Evolutionary conservation across 2,329 filamentous ascomycete species (phyloP).

Genomic region (Diaporthe citriasiana): DNA sequence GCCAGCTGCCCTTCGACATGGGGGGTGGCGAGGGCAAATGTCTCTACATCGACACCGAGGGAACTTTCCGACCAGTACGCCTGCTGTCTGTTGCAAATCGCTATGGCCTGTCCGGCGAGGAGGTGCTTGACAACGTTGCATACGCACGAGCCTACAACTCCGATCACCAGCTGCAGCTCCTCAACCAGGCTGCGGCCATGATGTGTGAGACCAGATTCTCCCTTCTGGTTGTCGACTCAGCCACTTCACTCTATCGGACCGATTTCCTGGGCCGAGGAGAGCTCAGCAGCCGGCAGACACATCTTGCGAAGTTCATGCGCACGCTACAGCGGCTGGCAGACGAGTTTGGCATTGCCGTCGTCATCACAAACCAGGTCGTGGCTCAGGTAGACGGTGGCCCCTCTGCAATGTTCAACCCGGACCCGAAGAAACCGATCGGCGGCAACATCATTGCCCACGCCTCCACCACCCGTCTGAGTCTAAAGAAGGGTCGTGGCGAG

Average conservation of each 20-base stretch:
- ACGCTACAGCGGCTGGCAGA: conserved; percentile 83
- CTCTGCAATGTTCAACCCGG: conserved; percentile 96
- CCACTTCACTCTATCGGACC: conserved; percentile 94
- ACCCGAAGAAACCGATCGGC: conserved; percentile 98
- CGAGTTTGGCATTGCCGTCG: conserved; percentile 95
- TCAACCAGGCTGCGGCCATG: conserved; percentile 97
- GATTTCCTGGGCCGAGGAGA: conserved; percentile 98
- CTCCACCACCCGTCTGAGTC: conserved; percentile 91
- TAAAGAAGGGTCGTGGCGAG: conserved; percentile 96
- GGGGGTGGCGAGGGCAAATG: conserved; percentile 98
- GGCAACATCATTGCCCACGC: conserved; percentile 99
- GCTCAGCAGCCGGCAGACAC: conserved; percentile 91
- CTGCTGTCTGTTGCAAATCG: conserved; percentile 92
- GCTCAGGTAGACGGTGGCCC: conserved; percentile 97
- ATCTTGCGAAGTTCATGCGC: conserved; percentile 90
- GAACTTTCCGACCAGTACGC: conserved; percentile 94
- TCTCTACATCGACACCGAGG: conserved; percentile 98
- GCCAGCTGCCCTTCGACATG: conserved; percentile 98
- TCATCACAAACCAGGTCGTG: conserved; percentile 99
- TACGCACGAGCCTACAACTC: conserved; percentile 99
- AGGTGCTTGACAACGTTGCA: conserved; percentile 97
- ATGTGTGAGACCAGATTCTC: conserved; percentile 99
- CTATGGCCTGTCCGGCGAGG: conserved; percentile 94
- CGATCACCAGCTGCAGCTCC: conserved; percentile 93
- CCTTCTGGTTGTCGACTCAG: conserved; percentile 94